Evolutionary conservation across 352 stramenopile genomes (phyloP).

Genomic region (Phytophthora pistaciae): DNA sequence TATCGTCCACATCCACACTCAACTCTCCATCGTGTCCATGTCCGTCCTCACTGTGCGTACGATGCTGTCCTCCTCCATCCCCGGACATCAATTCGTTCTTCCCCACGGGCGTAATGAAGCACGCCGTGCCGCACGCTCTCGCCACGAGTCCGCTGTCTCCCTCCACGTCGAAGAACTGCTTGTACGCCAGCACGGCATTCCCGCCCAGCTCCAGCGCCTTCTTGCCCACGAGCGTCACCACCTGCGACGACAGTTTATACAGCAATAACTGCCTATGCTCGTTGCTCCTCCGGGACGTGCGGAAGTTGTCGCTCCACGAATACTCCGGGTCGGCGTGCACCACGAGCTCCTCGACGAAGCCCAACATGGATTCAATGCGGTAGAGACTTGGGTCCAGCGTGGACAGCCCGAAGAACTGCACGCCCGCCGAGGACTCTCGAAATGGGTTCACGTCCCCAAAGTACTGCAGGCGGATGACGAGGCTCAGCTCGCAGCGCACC

Average conservation of each 20-base stretch:
- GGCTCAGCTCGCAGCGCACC: constrained; percentile 95
- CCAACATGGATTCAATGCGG: constrained; percentile 90
- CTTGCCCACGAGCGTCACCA: constrained; percentile 92
- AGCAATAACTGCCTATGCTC: constrained; percentile 96
- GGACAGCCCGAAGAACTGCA: constrained; percentile 98
- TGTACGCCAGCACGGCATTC: constrained; percentile 98
- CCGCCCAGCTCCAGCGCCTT: constrained; percentile 97
- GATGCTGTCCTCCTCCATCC: constrained; percentile 27
- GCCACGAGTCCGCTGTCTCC: constrained; percentile 98
- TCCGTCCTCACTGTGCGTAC: constrained; percentile 50
- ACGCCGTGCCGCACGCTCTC: constrained; percentile 95
- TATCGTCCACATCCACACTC: constrained; percentile 44
- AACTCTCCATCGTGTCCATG: constrained; percentile 40
- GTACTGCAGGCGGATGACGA: constrained; percentile 97
- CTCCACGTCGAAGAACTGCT: constrained; percentile 99
- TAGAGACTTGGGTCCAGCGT: constrained; percentile 93
- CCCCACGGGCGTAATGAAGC: constrained; percentile 76
- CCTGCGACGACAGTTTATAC: constrained; percentile 94
- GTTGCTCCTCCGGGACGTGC: constrained; percentile 93
- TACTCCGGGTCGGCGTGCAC: constrained; percentile 99
- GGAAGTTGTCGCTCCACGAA: constrained; percentile 97
- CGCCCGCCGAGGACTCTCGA: constrained; percentile 96
- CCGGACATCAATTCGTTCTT: constrained; percentile 45
- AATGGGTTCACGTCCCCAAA: constrained; percentile 98
- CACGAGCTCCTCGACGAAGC: constrained; percentile 96